Percentiles rank a stretch among this genome's conserved stretches.
Evolutionary conservation across 2,329 filamentous ascomycete species (phyloP).

Genomic region (Corinectria fuckeliana): DNA sequence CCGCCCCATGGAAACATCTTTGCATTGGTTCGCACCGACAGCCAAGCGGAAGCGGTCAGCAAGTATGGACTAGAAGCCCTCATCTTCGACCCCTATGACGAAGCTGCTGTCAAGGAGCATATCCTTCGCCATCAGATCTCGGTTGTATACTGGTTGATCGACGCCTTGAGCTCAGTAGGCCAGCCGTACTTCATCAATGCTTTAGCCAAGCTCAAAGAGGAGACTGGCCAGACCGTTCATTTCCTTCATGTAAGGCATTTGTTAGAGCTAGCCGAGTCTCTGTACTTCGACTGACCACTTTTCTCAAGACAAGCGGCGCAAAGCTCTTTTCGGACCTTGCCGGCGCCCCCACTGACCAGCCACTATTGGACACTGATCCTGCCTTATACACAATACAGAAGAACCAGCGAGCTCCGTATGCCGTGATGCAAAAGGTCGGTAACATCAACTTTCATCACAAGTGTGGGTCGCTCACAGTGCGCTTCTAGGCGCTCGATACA

Average conservation of each 20-base stretch:
- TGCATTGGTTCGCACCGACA: slow-evolving; percentile 53
- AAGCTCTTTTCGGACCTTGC: slow-evolving; percentile 59
- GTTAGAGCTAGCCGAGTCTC: no score
- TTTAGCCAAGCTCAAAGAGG: slow-evolving; percentile 50
- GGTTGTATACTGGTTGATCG: slow-evolving; percentile 56
- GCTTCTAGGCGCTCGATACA: slow-evolving; percentile 45
- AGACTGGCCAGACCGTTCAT: slow-evolving; percentile 6
- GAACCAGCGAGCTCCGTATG: background rate
- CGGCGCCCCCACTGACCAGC: slow-evolving; percentile 49
- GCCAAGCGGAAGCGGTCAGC: slow-evolving; percentile 53
- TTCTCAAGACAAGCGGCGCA: slow-evolving; percentile 53
- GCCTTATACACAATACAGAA: slow-evolving; percentile 3
- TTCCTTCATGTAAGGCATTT: slow-evolving; percentile 14
- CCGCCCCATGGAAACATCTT: slow-evolving; percentile 52
- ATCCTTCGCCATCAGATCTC: slow-evolving; percentile 53
- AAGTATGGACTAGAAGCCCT: slow-evolving; percentile 52
- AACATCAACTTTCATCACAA: background rate
- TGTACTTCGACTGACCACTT: no score
- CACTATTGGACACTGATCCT: slow-evolving; percentile 51
- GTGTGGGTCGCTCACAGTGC: background rate
- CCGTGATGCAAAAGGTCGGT: background rate
- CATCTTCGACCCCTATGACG: slow-evolving; percentile 46
- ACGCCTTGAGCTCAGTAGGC: slow-evolving; percentile 42
- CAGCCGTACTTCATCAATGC: slow-evolving; percentile 54
- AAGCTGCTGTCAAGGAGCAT: slow-evolving; percentile 41